Evolutionary conservation across 1,139 yeast genomes (phyloP).

Genomic region (Saccharomyces hybrid): DNA sequence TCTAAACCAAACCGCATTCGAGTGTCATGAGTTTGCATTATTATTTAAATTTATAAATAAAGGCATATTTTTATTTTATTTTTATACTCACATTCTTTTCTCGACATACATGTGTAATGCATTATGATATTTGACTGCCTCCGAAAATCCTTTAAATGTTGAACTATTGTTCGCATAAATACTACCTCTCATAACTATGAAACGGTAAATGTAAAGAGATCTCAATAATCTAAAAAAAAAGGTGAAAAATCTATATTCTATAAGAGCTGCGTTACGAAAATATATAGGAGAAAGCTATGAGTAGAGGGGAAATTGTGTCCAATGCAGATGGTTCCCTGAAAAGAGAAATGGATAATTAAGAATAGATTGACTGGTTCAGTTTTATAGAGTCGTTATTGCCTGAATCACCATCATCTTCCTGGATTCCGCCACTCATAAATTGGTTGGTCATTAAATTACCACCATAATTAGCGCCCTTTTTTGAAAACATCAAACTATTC

Average conservation of each 20-base stretch:
- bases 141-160: too few species aligned
- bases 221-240: neutral
- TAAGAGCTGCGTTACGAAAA: neutral
- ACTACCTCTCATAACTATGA: too few species aligned
- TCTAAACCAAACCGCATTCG: neutral
- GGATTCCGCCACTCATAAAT: slow-evolving; percentile 19
- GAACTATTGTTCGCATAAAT: too few species aligned
- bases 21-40: too few species aligned
- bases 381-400: slow-evolving; percentile 16
- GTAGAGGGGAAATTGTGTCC: neutral
- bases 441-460: slow-evolving; percentile 7
- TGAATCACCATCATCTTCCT: slow-evolving; percentile 24
- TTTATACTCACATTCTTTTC: too few species aligned
- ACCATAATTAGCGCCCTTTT: slow-evolving; percentile 16
- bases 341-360: slow-evolving; percentile 4
- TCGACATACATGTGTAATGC: neutral
- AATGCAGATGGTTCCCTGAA: neutral
- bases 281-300: neutral
- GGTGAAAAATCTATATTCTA: neutral
- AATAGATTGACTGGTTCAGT: slow-evolving; percentile 26
- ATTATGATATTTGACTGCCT: too few species aligned
- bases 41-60: too few species aligned
- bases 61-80: too few species aligned
- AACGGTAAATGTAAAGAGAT: too few species aligned
- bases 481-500: slow-evolving; percentile 31